A percentile compares a stretch with the other conserved stretches of the same genome.
phyloP scores from a whole-genome alignment of 371 early-diverging fungal genomes.

The Lichtheimia ramosa region DNA sequence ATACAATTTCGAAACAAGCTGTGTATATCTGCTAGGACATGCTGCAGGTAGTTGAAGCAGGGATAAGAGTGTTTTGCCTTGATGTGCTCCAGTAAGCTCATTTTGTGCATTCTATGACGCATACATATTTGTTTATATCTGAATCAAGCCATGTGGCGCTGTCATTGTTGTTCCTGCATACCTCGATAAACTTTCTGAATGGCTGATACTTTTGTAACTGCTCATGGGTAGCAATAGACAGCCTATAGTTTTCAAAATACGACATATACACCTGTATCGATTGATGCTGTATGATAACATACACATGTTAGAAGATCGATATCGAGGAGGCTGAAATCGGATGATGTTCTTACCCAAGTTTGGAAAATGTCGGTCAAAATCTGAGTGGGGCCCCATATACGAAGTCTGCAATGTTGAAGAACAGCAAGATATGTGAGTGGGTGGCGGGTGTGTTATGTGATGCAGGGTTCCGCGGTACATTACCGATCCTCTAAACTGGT shows the following conservation, averaged over 20 bases:
- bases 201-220: slow-evolving; percentile 35
- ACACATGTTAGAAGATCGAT: too few relatives aligned
- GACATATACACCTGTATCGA: slow-evolving; percentile 24
- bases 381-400: slow-evolving; percentile 24
- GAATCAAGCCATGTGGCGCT: too few relatives aligned
- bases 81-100: not conserved
- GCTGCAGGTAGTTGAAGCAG: slow-evolving; percentile 37
- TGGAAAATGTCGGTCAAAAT: slow-evolving; percentile 23
- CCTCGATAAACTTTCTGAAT: slow-evolving; percentile 47
- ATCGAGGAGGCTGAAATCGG: too few relatives aligned
- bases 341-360: slow-evolving; percentile 17
- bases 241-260: slow-evolving; percentile 38
- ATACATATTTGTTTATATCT: too few relatives aligned
- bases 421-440: not conserved
- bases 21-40: slow-evolving; percentile 34
- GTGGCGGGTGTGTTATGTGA: not conserved
- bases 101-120: too few relatives aligned
- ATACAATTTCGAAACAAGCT: slow-evolving; percentile 26
- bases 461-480: too few relatives aligned
- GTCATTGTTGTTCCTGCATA: slow-evolving; percentile 10
- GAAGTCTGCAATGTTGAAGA: slow-evolving; percentile 3
- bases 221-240: slow-evolving; percentile 39
- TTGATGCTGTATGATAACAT: not conserved
- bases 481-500: too few relatives aligned
- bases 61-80: slow-evolving; percentile 30